These are phyloP conservation scores for Iris macrosiphon DNA, from an alignment of 106 monocot genomes.

Conservation along the genomic window DNA sequence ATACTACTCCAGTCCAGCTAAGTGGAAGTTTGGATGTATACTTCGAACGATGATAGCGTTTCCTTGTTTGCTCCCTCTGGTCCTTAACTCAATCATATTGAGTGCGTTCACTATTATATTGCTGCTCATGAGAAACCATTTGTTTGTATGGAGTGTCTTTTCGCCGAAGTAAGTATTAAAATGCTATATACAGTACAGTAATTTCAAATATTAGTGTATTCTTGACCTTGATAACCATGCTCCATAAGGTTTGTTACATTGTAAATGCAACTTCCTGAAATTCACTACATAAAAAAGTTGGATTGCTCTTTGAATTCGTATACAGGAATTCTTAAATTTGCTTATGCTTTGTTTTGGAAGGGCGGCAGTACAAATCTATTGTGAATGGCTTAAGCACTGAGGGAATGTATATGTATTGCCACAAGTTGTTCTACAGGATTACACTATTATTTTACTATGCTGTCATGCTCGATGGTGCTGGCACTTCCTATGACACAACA, in stretches of 20 bases:
- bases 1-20: conserved; percentile 5
- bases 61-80: conserved; percentile 75
- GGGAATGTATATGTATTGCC: too few species aligned
- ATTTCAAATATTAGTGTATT: not conserved
- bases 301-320: not conserved
- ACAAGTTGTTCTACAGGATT: too few species aligned
- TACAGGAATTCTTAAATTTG: not conserved
- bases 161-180: conserved; percentile 84
- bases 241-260: too few species aligned
- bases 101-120: conserved; percentile 70
- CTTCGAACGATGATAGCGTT: conserved; percentile 46
- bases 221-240: too few species aligned
- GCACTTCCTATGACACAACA: too few species aligned
- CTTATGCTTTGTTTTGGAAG: too few species aligned
- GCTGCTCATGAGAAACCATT: conserved; percentile 84
- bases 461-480: too few species aligned
- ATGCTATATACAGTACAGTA: not conserved
- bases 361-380: not conserved
- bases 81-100: conserved; percentile 71
- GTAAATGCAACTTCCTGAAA: too few species aligned
- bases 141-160: conserved; percentile 98
- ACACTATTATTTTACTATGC: too few species aligned
- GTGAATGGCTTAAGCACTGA: too few species aligned
- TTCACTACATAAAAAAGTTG: too few species aligned
- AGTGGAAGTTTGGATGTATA: conserved; percentile 19